A percentile compares a stretch with the other conserved stretches of the same genome.
Conservation (phyloP, 768 basidiomycete genomes). For the Paxillus rubicundulus region DNA sequence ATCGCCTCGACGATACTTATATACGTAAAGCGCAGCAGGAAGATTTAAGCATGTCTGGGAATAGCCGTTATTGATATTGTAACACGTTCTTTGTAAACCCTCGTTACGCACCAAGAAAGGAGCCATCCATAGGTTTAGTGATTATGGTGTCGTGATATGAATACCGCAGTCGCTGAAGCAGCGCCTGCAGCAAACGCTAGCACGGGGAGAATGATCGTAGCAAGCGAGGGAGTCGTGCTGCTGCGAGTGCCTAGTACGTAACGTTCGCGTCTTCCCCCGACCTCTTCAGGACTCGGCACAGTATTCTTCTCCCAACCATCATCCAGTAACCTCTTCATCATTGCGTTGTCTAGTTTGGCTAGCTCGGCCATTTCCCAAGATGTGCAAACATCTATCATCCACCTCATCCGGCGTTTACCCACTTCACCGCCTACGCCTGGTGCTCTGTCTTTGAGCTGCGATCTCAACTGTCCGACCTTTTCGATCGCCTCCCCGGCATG, state of each 20-base stretch:
- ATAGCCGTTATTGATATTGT: neutral
- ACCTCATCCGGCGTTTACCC: slow-evolving; percentile 81
- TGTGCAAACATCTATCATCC: slow-evolving; percentile 89
- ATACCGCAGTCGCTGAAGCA: slow-evolving; percentile 33
- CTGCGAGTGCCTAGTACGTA: neutral
- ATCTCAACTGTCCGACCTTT: slow-evolving; percentile 73
- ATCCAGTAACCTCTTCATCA: slow-evolving; percentile 66
- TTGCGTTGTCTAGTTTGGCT: slow-evolving; percentile 59
- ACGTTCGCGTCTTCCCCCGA: slow-evolving; percentile 32
- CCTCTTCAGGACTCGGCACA: slow-evolving; percentile 44
- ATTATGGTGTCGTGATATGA: slow-evolving; percentile 34
- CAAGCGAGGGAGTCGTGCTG: slow-evolving; percentile 7
- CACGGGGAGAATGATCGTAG: slow-evolving; percentile 26
- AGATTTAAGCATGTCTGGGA: neutral
- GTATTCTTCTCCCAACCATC: slow-evolving; percentile 79
- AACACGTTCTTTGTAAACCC: neutral
- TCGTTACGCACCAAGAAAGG: slow-evolving; percentile 10
- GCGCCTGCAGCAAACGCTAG: slow-evolving; percentile 46
- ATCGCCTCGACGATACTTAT: neutral
- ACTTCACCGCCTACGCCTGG: slow-evolving; percentile 79
- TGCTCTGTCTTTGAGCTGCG: slow-evolving; percentile 70
- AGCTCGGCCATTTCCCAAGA: slow-evolving; percentile 84
- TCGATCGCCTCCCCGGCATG: slow-evolving; percentile 75
- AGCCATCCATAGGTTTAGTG: neutral
- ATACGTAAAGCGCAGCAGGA: neutral